phyloP scores from a whole-genome alignment of 139 green algal genomes.

The Volvox africanus region DNA sequence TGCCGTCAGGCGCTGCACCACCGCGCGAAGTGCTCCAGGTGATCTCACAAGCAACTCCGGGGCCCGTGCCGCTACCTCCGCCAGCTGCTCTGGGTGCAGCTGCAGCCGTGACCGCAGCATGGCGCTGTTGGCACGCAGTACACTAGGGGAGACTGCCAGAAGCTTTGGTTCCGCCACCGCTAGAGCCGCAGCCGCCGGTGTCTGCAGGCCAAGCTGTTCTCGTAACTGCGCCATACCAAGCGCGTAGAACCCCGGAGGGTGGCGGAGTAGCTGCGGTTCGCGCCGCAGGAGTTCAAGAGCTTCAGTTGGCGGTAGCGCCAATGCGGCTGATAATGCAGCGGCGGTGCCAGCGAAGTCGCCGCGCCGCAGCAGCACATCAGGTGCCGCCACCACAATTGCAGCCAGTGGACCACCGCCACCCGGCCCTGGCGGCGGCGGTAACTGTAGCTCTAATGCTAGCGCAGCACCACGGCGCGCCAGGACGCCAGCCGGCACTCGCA shows the following conservation, averaged over 20 bases:
- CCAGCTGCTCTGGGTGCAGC: not conserved
- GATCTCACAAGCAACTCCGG: constrained; percentile 9
- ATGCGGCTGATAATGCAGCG: constrained; percentile 2
- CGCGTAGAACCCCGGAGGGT: not conserved
- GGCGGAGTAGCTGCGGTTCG: constrained; percentile 15
- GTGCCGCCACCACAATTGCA: not conserved
- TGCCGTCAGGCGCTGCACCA: not conserved
- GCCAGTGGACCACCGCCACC: not conserved
- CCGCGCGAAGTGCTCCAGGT: not conserved
- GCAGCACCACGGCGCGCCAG: not conserved
- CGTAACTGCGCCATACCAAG: not conserved
- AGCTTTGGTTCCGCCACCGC: constrained; percentile 17
- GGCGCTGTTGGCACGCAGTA: not conserved
- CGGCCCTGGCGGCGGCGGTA: not conserved
- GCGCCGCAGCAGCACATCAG: constrained; percentile 7
- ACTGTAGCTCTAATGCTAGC: constrained; percentile 3
- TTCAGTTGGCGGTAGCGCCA: not conserved
- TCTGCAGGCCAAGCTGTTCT: not conserved
- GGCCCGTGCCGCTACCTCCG: not conserved
- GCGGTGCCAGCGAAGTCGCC: not conserved
- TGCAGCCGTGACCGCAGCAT: constrained; percentile 3
- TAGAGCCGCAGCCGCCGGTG: not conserved
- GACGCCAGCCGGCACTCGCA: not conserved
- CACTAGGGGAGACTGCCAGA: not conserved
- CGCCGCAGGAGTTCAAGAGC: not conserved